These are phyloP conservation scores for Chloris gayana DNA, from an alignment of 176 grass and related monocot genomes.

Conservation along the genomic window DNA sequence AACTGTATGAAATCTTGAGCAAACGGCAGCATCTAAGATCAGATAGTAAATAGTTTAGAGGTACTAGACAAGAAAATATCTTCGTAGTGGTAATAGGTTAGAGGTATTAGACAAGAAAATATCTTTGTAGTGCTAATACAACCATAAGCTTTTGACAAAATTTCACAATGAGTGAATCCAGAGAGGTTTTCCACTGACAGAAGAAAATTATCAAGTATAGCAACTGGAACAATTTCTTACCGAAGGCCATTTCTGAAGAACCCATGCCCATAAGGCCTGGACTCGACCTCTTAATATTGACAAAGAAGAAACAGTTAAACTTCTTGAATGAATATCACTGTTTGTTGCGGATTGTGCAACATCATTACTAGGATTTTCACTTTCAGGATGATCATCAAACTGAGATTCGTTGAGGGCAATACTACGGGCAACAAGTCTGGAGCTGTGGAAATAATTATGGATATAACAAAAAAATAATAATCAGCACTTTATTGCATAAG, in stretches of 20 bases:
- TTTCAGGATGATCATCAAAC: conserved; percentile 56
- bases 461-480: conserved; percentile 14
- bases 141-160: background rate
- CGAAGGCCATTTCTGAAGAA: conserved; percentile 84
- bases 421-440: conserved; percentile 86
- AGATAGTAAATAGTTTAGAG: conserved; percentile 7
- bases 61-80: conserved; percentile 33
- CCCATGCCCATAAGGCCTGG: conserved; percentile 62
- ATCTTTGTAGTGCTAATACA: background rate
- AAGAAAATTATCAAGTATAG: background rate
- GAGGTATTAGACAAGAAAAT: conserved; percentile 34
- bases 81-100: conserved; percentile 7
- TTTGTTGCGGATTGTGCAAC: conserved; percentile 35
- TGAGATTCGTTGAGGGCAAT: conserved; percentile 70
- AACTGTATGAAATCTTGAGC: conserved; percentile 84
- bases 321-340: conserved; percentile 44
- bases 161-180: conserved; percentile 19
- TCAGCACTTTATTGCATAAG: conserved; percentile 21
- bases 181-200: background rate
- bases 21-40: conserved; percentile 77
- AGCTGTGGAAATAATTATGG: conserved; percentile 60
- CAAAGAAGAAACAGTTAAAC: conserved; percentile 45
- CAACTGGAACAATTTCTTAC: conserved; percentile 50
- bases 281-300: conserved; percentile 61
- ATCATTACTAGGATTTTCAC: conserved; percentile 41